phyloP scores from a whole-genome alignment of 2,329 filamentous ascomycete species.

The Fusarium sp. region DNA sequence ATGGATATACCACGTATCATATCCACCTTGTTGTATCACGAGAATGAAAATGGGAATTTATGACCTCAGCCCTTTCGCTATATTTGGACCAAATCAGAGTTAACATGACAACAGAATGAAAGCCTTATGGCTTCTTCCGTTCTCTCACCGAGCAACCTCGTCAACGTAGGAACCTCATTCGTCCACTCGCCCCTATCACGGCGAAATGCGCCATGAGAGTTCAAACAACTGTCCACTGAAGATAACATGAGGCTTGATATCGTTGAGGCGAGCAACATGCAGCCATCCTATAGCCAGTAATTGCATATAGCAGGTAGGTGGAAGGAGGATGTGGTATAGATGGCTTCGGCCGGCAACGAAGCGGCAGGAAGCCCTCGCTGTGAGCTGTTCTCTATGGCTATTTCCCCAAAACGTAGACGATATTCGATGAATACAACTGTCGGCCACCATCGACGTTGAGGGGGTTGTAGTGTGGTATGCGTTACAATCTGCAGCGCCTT shows the following conservation, averaged over 20 bases:
- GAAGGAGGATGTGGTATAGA: background rate
- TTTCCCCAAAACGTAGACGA: constrained; percentile 20
- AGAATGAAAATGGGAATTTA: constrained; percentile 21
- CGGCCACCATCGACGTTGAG: constrained; percentile 17
- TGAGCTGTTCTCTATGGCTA: constrained; percentile 9
- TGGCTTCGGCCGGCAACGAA: constrained; percentile 10
- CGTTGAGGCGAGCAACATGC: background rate
- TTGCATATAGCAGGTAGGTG: background rate
- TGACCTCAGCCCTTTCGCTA: background rate
- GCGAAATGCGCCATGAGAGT: constrained; percentile 29
- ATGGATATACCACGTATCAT: constrained; percentile 37
- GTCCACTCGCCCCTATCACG: constrained; percentile 33
- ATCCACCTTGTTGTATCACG: constrained; percentile 2
- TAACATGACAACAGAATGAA: background rate
- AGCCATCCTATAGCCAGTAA: background rate
- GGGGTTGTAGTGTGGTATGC: constrained; percentile 5
- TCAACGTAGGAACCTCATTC: constrained; percentile 16
- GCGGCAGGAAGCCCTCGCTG: background rate
- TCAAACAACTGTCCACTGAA: background rate
- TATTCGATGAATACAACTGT: constrained; percentile 14
- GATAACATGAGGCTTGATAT: background rate
- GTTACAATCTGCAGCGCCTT: background rate
- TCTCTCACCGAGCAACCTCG: background rate
- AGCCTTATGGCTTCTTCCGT: constrained; percentile 6
- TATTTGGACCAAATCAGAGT: background rate